Base-by-base conservation (phyloP, 2,329 filamentous ascomycete species). In the Mycocentrospora acerina region DNA sequence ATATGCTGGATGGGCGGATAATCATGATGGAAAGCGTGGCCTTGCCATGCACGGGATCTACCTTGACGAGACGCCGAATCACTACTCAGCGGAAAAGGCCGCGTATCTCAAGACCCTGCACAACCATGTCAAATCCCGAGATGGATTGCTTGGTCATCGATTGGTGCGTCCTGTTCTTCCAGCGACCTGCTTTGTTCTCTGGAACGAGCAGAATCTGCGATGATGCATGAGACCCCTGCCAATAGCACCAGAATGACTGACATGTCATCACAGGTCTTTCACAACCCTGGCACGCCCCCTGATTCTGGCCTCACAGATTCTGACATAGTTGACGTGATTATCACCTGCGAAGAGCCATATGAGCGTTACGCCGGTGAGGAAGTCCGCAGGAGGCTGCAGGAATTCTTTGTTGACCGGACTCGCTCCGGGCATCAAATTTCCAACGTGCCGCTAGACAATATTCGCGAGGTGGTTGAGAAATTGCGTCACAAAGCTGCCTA, bases 11-110 rank as follows among this genome's bases (percentile, higher is more conserved):
- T 76, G 73, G 72, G 14, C 13, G 4, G 22, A 10, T 2, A 10
- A 4, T 2, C 26, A 26, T 13, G 29, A 25, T 24, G 55, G 55
- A 37, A 59, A 56, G 38, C 50, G 57, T 10, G 55, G 58, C n/a
- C 56, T 75, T 26, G 57, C 62, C 15, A 57, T 76, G 44, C 61
- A 65, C 33, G 73, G 73, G 39, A 72, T 76, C 49, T 75, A 76
- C 53, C 68, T 75, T 32, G 73, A 76, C 46, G 73, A 76, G 57
- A 68, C 70, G 15, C 72, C 73, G 2, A 35, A 44, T 32, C 24
- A 30, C 18, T 40, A 13, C 25, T 37, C 38, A 12, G 31, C 28
- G 16, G 35, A 37, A 19, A 25, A 27, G 19, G 22, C 8, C 11
- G 16, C 16, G 19, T 46, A 46, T 34, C 25, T 46, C 25, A 24